A percentile compares a stretch with the other conserved stretches of the same genome.
These are phyloP conservation scores for Erigeron philadelphicus DNA, from an alignment of 140 eudicot species.

Conservation along the genomic window DNA sequence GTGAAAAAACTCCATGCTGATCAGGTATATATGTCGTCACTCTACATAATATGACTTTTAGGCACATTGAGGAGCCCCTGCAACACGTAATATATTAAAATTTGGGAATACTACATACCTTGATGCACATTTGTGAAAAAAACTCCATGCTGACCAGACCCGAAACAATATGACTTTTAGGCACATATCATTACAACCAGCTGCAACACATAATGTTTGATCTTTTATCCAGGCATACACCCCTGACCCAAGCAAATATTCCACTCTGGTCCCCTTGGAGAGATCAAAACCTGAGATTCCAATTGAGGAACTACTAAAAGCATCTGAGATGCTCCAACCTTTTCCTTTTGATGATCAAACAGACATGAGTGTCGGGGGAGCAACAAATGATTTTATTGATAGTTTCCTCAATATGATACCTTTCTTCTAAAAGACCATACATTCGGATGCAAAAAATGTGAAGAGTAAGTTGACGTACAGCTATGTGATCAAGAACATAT, in stretches of 20 bases:
- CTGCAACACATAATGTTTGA: constrained; percentile 1
- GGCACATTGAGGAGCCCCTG: too few relatives aligned
- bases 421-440: constrained; percentile 12
- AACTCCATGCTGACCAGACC: constrained; percentile 85
- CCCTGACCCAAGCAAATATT: constrained; percentile 37
- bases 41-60: not conserved
- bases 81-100: not conserved
- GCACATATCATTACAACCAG: not conserved
- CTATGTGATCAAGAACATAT: not conserved
- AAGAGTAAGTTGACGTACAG: constrained; percentile 10
- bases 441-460: constrained; percentile 10
- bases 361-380: constrained; percentile 67
- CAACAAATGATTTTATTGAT: constrained; percentile 35
- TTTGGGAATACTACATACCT: too few relatives aligned
- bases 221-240: constrained; percentile 36
- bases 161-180: not conserved
- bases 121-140: constrained; percentile 41
- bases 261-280: constrained; percentile 46
- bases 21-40: constrained; percentile 38
- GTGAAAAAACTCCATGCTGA: constrained; percentile 82
- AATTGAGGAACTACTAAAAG: constrained; percentile 55
- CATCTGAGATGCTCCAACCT: constrained; percentile 53
- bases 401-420: constrained; percentile 35
- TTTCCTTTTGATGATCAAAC: constrained; percentile 65
- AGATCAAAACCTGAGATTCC: constrained; percentile 62